Percentiles rank a stretch among this genome's conserved stretches.
phyloP scores from a whole-genome alignment of 2,329 filamentous ascomycete species.

The Periglandula ipomoeae region DNA sequence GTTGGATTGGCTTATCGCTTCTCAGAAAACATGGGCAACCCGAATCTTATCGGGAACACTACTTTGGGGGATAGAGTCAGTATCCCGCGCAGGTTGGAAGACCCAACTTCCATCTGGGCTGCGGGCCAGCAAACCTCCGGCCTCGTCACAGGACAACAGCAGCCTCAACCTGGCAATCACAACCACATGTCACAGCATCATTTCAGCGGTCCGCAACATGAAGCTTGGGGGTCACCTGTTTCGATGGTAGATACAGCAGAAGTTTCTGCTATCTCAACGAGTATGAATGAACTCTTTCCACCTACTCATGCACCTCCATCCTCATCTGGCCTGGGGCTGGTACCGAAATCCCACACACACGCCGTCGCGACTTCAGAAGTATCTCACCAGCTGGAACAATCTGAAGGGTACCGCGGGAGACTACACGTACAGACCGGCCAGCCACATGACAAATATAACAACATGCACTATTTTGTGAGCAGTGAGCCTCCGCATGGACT shows the following conservation, averaged over 20 bases:
- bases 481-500: neutral
- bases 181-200: neutral
- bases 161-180: neutral
- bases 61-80: neutral
- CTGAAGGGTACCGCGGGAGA: neutral
- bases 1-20: neutral
- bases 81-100: neutral
- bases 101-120: neutral
- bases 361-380: neutral
- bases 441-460: neutral
- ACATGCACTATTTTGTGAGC: neutral
- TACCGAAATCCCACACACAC: neutral
- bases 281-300: neutral
- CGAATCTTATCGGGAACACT: neutral
- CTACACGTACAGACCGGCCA: neutral
- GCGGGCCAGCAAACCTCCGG: neutral
- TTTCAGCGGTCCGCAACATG: neutral
- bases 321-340: neutral
- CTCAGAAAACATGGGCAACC: neutral
- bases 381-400: neutral
- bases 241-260: neutral
- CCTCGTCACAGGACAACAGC: neutral
- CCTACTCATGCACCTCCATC: neutral
- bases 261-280: neutral
- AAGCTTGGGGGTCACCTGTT: neutral